These are phyloP conservation scores for Magnaporthiopsis incrustans DNA, from an alignment of 2,329 filamentous ascomycete species.

Conservation along the genomic window DNA sequence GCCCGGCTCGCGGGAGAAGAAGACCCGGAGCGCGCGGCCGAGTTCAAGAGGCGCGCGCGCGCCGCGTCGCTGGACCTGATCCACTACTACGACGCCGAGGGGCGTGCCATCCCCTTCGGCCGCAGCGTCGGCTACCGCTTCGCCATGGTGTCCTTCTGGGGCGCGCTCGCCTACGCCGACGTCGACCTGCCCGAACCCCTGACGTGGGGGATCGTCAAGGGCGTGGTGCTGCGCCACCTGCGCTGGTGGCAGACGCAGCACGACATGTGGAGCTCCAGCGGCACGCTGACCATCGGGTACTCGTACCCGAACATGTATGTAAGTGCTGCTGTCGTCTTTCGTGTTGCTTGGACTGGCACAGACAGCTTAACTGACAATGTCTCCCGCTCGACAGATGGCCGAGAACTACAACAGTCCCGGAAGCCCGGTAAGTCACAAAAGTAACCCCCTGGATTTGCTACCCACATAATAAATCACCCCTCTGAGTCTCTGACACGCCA, in stretches of 20 bases:
- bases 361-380: background rate
- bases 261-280: slow-evolving; percentile 67
- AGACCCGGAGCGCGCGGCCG: slow-evolving; percentile 56
- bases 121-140: slow-evolving; percentile 76
- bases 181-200: slow-evolving; percentile 64
- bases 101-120: slow-evolving; percentile 67
- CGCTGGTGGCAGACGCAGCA: slow-evolving; percentile 72
- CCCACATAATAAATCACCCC: too few relatives aligned
- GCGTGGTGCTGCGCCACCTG: slow-evolving; percentile 64
- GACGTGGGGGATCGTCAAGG: slow-evolving; percentile 73
- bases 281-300: slow-evolving; percentile 69
- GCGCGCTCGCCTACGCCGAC: slow-evolving; percentile 66
- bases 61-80: slow-evolving; percentile 62
- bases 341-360: too few relatives aligned
- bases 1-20: slow-evolving; percentile 60
- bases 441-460: background rate
- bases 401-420: slow-evolving; percentile 80
- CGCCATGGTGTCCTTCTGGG: slow-evolving; percentile 80
- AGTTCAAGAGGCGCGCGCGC: slow-evolving; percentile 62
- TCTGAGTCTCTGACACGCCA: background rate
- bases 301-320: slow-evolving; percentile 70
- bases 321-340: slow-evolving; percentile 19
- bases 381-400: slow-evolving; percentile 45
- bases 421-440: slow-evolving; percentile 36
- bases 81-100: slow-evolving; percentile 68